Evolutionary conservation across 1,284 basidiomycete species (phyloP).

Genomic region (Puccinia hordei): DNA sequence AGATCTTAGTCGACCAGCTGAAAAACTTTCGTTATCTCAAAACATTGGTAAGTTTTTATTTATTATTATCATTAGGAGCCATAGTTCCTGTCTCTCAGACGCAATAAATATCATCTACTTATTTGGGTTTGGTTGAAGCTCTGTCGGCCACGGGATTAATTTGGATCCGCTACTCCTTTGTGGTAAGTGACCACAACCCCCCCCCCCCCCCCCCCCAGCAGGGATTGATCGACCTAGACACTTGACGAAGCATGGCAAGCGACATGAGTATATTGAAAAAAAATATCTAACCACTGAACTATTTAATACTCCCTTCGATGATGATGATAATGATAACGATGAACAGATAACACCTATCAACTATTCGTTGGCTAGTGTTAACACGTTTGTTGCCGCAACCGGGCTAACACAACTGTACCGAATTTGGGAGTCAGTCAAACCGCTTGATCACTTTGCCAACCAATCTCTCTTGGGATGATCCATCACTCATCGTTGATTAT

Average conservation of each 20-base stretch:
- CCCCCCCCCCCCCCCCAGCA: background rate
- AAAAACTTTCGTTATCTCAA: constrained; percentile 49
- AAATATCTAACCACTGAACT: background rate
- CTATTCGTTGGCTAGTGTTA: constrained; percentile 49
- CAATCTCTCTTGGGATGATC: background rate
- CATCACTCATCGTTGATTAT: background rate
- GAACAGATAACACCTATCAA: constrained; percentile 44
- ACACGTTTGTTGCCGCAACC: constrained; percentile 40
- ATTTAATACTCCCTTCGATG: background rate
- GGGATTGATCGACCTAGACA: too few relatives aligned
- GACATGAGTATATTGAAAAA: background rate
- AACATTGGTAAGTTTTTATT: constrained; percentile 28
- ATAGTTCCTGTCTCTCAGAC: background rate
- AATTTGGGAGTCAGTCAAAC: constrained; percentile 41
- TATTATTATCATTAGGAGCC: background rate
- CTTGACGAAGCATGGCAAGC: background rate
- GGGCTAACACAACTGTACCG: constrained; percentile 48
- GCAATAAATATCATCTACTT: background rate
- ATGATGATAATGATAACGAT: background rate
- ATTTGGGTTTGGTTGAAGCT: constrained; percentile 1
- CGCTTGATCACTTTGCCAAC: background rate
- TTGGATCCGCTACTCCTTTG: constrained; percentile 48
- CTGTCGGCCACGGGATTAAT: constrained; percentile 46
- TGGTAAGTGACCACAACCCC: constrained; percentile 3
- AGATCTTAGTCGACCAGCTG: constrained; percentile 43